Evolutionary conservation across 164 flowering plant genomes (phyloP).

Genomic region (Akebia trifoliata): DNA sequence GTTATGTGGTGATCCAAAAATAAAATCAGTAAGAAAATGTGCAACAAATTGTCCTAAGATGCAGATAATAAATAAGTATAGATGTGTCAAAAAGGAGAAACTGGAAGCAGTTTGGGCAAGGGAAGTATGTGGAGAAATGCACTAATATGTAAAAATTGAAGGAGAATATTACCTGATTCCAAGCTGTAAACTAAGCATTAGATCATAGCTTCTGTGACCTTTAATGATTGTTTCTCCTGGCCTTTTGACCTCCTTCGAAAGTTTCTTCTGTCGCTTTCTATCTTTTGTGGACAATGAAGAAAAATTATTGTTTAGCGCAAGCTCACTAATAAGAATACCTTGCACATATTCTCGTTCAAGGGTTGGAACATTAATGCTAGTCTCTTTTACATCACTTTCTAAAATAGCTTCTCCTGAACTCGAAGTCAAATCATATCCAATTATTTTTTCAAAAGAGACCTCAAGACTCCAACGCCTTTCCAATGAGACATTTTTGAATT

Average conservation of each 20-base stretch:
- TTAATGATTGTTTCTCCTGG: constrained; percentile 91
- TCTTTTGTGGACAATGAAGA: constrained; percentile 61
- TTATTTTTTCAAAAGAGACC: constrained; percentile 77
- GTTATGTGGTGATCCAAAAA: too few species aligned
- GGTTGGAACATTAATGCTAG: constrained; percentile 47
- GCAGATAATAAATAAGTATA: too few species aligned
- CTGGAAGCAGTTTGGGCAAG: neutral
- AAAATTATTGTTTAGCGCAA: constrained; percentile 60
- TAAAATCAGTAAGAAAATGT: neutral
- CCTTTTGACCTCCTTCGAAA: constrained; percentile 67
- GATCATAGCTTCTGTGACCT: constrained; percentile 97
- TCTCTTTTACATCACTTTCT: constrained; percentile 42
- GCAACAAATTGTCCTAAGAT: neutral
- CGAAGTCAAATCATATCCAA: constrained; percentile 52
- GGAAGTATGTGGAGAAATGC: neutral
- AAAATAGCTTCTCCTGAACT: constrained; percentile 38
- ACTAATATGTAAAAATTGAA: neutral
- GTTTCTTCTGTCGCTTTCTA: constrained; percentile 64
- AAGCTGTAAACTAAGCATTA: constrained; percentile 96
- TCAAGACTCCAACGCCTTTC: constrained; percentile 98
- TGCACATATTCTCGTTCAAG: constrained; percentile 93
- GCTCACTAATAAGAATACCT: constrained; percentile 90
- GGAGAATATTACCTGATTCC: constrained; percentile 74
- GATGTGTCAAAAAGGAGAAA: neutral
- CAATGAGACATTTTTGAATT: constrained; percentile 48